Percentiles rank a stretch among this genome's conserved stretches.
phyloP scores from a whole-genome alignment of 495 filamentous ascomycete species.

The Tetracladium marchalianum region DNA sequence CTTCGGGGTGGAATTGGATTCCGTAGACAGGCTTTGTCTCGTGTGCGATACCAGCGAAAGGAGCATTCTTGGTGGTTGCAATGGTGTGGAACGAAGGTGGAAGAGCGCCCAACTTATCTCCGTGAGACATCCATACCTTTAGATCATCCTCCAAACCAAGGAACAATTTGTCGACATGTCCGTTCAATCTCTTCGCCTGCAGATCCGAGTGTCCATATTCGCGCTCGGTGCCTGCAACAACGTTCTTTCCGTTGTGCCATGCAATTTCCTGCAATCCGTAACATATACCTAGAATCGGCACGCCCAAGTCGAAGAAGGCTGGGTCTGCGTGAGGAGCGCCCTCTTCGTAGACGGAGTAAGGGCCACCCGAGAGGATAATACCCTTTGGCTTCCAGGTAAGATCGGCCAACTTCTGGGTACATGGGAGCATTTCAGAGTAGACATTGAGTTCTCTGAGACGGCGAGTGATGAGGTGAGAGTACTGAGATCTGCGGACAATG shows the following conservation, averaged over 20 bases:
- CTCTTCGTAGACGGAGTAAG: constrained; percentile 63
- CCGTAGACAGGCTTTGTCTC: constrained; percentile 56
- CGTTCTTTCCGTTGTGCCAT: constrained; percentile 61
- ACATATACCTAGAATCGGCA: constrained; percentile 67
- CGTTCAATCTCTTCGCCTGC: constrained; percentile 24
- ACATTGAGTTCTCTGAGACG: constrained; percentile 73
- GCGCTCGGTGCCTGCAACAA: constrained; percentile 57
- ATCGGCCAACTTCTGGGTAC: constrained; percentile 75
- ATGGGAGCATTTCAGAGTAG: constrained; percentile 88
- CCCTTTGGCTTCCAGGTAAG: constrained; percentile 76
- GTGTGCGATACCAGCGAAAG: constrained; percentile 77
- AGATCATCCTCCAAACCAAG: constrained; percentile 53
- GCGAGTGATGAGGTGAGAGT: constrained; percentile 66
- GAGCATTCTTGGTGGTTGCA: constrained; percentile 63
- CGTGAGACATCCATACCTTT: constrained; percentile 80
- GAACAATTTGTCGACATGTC: constrained; percentile 65
- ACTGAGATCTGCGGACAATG: constrained; percentile 36
- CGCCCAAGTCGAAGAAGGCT: constrained; percentile 64
- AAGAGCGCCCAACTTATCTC: constrained; percentile 67
- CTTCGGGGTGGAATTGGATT: constrained; percentile 85
- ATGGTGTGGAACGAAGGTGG: constrained; percentile 63
- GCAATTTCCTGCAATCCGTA: constrained; percentile 81
- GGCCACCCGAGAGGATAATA: constrained; percentile 68
- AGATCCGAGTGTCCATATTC: constrained; percentile 61
- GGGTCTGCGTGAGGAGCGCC: constrained; percentile 71